Conservation (phyloP, 2,329 filamentous ascomycete genomes). For the Elsinoe batatas region DNA sequence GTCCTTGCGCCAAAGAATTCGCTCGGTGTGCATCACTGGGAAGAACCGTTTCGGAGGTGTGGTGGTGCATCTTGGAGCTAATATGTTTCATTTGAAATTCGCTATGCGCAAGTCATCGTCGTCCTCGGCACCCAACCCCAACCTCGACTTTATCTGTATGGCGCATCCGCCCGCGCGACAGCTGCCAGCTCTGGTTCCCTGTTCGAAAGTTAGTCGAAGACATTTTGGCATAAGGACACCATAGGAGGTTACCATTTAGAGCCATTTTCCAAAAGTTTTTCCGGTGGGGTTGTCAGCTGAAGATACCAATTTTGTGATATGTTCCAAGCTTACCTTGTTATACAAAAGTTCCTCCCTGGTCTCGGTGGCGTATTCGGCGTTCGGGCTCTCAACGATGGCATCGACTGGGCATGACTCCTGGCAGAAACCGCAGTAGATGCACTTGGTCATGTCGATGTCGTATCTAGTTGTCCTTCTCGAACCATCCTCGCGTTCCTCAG, state of each 20-base stretch:
- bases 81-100: not conserved
- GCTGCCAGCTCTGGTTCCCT: conserved; percentile 98
- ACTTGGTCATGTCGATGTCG: conserved; percentile 99
- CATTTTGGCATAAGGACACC: no score
- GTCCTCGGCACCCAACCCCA: not conserved
- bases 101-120: not conserved
- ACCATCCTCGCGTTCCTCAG: conserved; percentile 93
- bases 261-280: conserved; percentile 43
- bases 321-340: no score
- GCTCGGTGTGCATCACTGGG: no score
- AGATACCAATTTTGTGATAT: no score
- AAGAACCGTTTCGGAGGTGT: no score
- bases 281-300: no score
- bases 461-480: conserved; percentile 92
- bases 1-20: no score
- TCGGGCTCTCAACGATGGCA: conserved; percentile 57
- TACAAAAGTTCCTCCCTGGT: conserved; percentile 63
- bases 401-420: conserved; percentile 98
- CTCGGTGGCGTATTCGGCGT: conserved; percentile 18
- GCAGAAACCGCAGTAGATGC: conserved; percentile 97
- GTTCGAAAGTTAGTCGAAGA: conserved; percentile 36
- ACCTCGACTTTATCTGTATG: conserved; percentile 1
- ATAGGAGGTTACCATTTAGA: no score
- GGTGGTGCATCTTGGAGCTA: no score
- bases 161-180: conserved; percentile 81